Percentiles rank a stretch among this genome's conserved stretches.
Evolutionary conservation across 1,284 basidiomycete genomes (phyloP).

Genomic region (Ceratobasidium sp.): DNA sequence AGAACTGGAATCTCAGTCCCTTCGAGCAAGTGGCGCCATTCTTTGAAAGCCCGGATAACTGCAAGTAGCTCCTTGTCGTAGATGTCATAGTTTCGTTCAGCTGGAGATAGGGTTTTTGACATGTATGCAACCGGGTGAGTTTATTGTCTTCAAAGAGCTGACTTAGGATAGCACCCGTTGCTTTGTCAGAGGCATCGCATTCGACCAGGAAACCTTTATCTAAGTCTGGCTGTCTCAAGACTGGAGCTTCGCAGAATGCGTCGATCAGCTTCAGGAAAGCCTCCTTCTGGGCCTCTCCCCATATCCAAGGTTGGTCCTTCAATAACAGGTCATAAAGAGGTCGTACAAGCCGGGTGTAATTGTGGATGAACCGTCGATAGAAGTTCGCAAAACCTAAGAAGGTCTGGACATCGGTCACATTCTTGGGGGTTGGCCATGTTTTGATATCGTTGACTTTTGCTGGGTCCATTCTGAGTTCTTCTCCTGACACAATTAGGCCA

Average conservation of each 20-base stretch:
- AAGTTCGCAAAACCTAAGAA: too few relatives aligned
- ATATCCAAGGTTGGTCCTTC: conserved; percentile 48
- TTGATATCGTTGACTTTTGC: too few relatives aligned
- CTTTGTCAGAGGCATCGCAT: conserved; percentile 55
- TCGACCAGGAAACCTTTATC: conserved; percentile 50
- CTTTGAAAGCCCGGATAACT: conserved; percentile 58
- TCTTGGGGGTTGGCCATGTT: conserved; percentile 55
- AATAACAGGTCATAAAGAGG: conserved; percentile 52
- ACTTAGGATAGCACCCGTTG: conserved; percentile 54
- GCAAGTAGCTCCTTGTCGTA: conserved; percentile 58
- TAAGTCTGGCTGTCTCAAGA: conserved; percentile 47
- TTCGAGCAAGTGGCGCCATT: conserved; percentile 60
- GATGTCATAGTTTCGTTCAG: conserved; percentile 58
- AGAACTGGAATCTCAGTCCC: conserved; percentile 53
- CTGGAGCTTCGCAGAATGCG: background rate
- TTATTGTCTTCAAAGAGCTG: conserved; percentile 45
- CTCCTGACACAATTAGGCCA: conserved; percentile 50
- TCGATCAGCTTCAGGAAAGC: conserved; percentile 53
- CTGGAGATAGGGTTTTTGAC: conserved; percentile 51
- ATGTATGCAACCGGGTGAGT: conserved; percentile 55
- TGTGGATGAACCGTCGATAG: too few relatives aligned
- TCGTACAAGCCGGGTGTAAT: conserved; percentile 48
- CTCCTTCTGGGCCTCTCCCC: conserved; percentile 38
- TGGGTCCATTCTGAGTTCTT: conserved; percentile 52
- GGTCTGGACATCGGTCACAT: conserved; percentile 52